Evolutionary conservation across 306 rosid genomes (phyloP).

Genomic region (Inga laurina): DNA sequence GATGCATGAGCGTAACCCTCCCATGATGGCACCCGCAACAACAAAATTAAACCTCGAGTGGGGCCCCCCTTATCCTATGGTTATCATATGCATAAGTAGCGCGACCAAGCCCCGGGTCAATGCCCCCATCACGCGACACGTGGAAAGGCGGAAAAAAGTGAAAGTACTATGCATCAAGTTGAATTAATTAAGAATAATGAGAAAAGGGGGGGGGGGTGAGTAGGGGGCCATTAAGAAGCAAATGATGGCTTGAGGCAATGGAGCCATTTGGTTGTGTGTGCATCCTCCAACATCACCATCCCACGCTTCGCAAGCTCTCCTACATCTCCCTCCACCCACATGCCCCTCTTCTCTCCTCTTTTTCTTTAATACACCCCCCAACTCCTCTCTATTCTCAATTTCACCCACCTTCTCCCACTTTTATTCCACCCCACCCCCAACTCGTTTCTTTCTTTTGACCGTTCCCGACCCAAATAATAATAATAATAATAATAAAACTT

Average conservation of each 20-base stretch:
- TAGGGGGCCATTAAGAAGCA: background rate
- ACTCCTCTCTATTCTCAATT: background rate
- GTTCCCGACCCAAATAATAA: background rate
- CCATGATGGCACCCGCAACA: slow-evolving; percentile 13
- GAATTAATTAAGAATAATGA: background rate
- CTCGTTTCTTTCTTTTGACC: background rate
- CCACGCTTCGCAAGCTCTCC: background rate
- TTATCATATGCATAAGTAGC: background rate
- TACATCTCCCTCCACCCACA: background rate
- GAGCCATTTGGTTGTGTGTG: slow-evolving; percentile 18
- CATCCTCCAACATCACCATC: slow-evolving; percentile 12
- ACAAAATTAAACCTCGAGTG: background rate
- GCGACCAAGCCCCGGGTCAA: slow-evolving; percentile 2
- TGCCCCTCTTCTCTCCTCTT: too few species aligned
- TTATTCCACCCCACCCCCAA: background rate
- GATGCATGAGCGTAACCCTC: background rate
- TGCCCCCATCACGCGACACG: background rate
- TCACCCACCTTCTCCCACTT: too few species aligned
- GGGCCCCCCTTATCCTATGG: background rate
- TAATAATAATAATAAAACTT: too few species aligned
- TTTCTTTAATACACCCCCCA: background rate
- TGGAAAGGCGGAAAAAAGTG: background rate
- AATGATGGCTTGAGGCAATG: background rate
- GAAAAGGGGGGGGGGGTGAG: background rate
- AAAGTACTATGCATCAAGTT: background rate